A percentile compares a stretch with the other conserved stretches of the same genome.
Conservation (phyloP, 202 grass and related monocot species). For the Setaria italica region DNA sequence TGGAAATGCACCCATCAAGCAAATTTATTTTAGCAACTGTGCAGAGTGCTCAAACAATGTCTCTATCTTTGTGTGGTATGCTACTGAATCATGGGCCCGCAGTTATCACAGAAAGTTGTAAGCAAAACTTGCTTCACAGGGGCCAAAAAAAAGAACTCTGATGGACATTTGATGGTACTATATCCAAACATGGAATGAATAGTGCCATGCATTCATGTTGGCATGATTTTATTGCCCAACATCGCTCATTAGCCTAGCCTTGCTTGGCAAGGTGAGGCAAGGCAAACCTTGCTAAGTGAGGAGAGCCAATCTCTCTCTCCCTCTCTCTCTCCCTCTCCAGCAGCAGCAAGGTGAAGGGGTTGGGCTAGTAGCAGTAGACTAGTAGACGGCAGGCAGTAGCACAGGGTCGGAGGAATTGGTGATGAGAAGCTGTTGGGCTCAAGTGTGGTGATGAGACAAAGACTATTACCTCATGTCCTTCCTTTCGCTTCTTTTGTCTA, state of each 20-base stretch:
- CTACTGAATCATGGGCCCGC: too few relatives aligned
- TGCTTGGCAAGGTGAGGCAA: neutral
- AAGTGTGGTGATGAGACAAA: neutral
- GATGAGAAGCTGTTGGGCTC: neutral
- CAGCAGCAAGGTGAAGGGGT: neutral
- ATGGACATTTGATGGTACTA: neutral
- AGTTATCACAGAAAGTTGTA: too few relatives aligned
- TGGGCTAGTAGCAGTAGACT: neutral
- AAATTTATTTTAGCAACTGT: slow-evolving; percentile 8
- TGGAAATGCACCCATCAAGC: neutral
- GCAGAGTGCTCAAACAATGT: slow-evolving; percentile 2
- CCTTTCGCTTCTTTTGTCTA: neutral
- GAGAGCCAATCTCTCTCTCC: too few relatives aligned
- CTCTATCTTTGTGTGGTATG: neutral
- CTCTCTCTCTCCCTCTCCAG: too few relatives aligned
- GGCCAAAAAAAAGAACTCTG: neutral
- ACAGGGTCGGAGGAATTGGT: neutral
- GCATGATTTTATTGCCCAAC: neutral
- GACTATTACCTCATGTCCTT: neutral
- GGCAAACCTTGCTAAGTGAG: neutral
- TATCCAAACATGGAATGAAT: slow-evolving; percentile 8
- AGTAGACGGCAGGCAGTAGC: neutral
- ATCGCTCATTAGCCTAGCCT: neutral
- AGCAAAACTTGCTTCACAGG: too few relatives aligned
- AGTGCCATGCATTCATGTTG: neutral